Percentiles rank a stretch among this genome's conserved stretches.
These are phyloP conservation scores for Vigna hirtella DNA, from an alignment of 306 rosid species.

Conservation along the genomic window DNA sequence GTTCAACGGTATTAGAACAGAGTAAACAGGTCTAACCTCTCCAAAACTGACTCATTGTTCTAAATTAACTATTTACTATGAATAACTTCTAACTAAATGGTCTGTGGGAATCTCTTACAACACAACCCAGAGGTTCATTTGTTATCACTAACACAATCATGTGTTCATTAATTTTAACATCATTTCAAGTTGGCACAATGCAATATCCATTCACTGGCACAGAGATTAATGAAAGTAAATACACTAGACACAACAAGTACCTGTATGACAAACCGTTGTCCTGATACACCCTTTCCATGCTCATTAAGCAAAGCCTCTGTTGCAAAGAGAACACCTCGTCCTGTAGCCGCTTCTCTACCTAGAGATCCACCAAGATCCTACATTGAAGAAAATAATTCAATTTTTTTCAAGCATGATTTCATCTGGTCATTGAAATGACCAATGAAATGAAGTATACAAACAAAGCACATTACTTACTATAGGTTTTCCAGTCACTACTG, in stretches of 20 bases:
- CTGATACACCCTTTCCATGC: conserved; percentile 77
- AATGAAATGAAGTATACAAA: conserved; percentile 24
- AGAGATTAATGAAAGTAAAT: conserved; percentile 10
- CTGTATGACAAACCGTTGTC: conserved; percentile 88
- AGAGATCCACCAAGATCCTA: conserved; percentile 95
- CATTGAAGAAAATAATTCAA: background rate
- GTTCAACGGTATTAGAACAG: background rate
- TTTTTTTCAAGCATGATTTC: conserved; percentile 6
- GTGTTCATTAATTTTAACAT: background rate
- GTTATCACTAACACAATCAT: background rate
- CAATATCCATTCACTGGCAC: background rate
- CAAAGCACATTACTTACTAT: conserved; percentile 55
- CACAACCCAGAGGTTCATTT: background rate
- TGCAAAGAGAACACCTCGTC: conserved; percentile 89
- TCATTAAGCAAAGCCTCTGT: conserved; percentile 89
- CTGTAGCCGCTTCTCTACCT: conserved; percentile 96
- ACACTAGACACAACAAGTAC: conserved; percentile 43
- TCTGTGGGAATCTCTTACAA: background rate
- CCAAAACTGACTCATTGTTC: background rate
- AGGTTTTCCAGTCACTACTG: conserved; percentile 97
- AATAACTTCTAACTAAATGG: background rate
- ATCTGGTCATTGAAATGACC: background rate
- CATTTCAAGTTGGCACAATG: conserved; percentile 21
- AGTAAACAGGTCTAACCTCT: conserved; percentile 4
- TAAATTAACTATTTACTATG: background rate